Evolutionary conservation across 495 filamentous ascomycete species (phyloP), one percentile per base, ranked within the genome.

Genomic region (Elasticomyces elasticus): DNA sequence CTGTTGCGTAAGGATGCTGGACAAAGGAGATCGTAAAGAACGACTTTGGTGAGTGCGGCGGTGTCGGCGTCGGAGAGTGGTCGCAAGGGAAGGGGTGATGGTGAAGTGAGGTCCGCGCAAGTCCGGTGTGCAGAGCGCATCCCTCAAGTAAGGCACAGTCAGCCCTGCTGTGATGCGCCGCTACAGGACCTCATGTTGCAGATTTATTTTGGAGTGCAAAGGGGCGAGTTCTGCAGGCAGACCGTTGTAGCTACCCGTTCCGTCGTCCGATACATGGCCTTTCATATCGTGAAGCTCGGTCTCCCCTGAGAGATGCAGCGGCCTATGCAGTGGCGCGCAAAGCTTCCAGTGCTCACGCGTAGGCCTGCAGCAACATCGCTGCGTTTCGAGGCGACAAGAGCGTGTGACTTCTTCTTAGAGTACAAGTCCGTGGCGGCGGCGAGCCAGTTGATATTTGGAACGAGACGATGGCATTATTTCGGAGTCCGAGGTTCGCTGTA

Each of bases 11-110:
- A 51, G 23, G 13, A 17, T 33, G 49, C 7, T 17, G 30, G 31
- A 51, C 49, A 37, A 51, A 51, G n/a, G 31, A 17, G 40, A 13
- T 28, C 15, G 31, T 20, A 51, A 51, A 40, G 49, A 51, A 28
- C 27, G 49, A 17, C 49, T 51, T 23, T 3, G 35, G 35, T 40
- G 35, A 40, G 35, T 33, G 15, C 7, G 30, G 30, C 15, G 15
- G 30, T 33, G 7, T n/a, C n/a, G n/a, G n/a, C n/a, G n/a, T n/a
- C n/a, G n/a, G n/a, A n/a, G n/a, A n/a, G n/a, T n/a, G n/a, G n/a
- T n/a, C n/a, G n/a, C n/a, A n/a, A n/a, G n/a, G n/a, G n/a, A n/a
- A n/a, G n/a, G n/a, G n/a, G n/a, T 33, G 40, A 7, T 45, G 19
- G 42, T 45, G 42, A 45, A 45, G 42, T 45, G 42, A 45, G 17